Evolutionary conservation across 164 flowering plant species (phyloP).

Genomic region (Macadamia integrifolia): DNA sequence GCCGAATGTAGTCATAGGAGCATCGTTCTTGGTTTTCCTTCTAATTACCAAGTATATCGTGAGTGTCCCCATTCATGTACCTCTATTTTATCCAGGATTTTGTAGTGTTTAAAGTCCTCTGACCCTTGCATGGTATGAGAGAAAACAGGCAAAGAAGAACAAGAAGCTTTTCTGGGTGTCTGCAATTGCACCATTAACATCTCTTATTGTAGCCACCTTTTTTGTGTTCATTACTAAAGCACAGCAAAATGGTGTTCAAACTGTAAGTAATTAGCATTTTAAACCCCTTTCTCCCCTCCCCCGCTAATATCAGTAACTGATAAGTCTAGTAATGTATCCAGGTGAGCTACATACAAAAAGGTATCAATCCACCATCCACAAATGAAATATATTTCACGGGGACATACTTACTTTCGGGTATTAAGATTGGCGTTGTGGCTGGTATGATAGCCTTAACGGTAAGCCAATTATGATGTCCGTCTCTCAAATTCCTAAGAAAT

Average conservation of each 20-base stretch:
- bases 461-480: slow-evolving; percentile 12
- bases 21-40: slow-evolving; percentile 64
- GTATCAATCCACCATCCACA: slow-evolving; percentile 14
- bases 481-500: not conserved
- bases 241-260: slow-evolving; percentile 76
- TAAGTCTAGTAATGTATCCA: slow-evolving; percentile 18
- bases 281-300: too few species aligned
- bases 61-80: slow-evolving; percentile 23
- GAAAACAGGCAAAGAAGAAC: slow-evolving; percentile 58
- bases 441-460: slow-evolving; percentile 24
- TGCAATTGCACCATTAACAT: slow-evolving; percentile 84
- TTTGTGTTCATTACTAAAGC: slow-evolving; percentile 76
- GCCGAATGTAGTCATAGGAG: slow-evolving; percentile 81
- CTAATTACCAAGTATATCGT: slow-evolving; percentile 63
- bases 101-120: not conserved
- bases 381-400: slow-evolving; percentile 62
- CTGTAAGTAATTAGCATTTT: slow-evolving; percentile 43
- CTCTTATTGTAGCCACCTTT: slow-evolving; percentile 72
- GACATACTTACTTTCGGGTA: slow-evolving; percentile 43
- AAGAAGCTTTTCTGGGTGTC: slow-evolving; percentile 47
- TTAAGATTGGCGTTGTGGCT: slow-evolving; percentile 67
- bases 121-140: slow-evolving; percentile 12
- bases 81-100: not conserved
- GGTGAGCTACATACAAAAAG: slow-evolving; percentile 66
- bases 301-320: not conserved